These are phyloP conservation scores for Lentinula boryana DNA, from an alignment of 768 basidiomycete genomes.

Conservation along the genomic window DNA sequence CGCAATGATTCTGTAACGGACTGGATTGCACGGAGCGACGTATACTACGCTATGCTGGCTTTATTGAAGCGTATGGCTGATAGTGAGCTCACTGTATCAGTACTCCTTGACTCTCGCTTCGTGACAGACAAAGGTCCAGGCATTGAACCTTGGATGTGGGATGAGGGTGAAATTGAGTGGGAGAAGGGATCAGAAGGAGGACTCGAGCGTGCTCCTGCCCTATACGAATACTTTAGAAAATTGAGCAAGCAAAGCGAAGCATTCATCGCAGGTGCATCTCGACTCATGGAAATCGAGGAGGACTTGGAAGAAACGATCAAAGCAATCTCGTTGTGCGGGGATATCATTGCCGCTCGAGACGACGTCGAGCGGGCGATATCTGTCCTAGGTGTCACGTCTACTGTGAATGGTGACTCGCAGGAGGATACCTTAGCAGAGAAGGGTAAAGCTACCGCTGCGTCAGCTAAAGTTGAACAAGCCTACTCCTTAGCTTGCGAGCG, in stretches of 20 bases:
- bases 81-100: constrained; percentile 42
- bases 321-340: constrained; percentile 42
- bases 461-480: constrained; percentile 28
- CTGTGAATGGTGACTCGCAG: constrained; percentile 1
- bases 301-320: constrained; percentile 32
- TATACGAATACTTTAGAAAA: constrained; percentile 48
- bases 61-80: constrained; percentile 44
- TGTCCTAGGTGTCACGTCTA: constrained; percentile 24
- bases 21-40: constrained; percentile 40
- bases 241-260: constrained; percentile 45
- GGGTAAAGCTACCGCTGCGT: constrained; percentile 15
- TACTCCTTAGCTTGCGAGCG: constrained; percentile 41
- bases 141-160: constrained; percentile 44
- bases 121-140: constrained; percentile 33
- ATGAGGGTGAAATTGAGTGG: constrained; percentile 37
- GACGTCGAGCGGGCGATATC: constrained; percentile 43
- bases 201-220: constrained; percentile 30
- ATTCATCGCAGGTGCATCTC: constrained; percentile 38
- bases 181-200: constrained; percentile 20
- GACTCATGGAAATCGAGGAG: constrained; percentile 28
- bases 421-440: constrained; percentile 28
- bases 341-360: constrained; percentile 43
- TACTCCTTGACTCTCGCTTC: constrained; percentile 33
- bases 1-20: constrained; percentile 52
- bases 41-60: constrained; percentile 43